These are phyloP conservation scores for Laetiporus sulphureus DNA, from an alignment of 1,284 basidiomycete genomes.

Conservation along the genomic window DNA sequence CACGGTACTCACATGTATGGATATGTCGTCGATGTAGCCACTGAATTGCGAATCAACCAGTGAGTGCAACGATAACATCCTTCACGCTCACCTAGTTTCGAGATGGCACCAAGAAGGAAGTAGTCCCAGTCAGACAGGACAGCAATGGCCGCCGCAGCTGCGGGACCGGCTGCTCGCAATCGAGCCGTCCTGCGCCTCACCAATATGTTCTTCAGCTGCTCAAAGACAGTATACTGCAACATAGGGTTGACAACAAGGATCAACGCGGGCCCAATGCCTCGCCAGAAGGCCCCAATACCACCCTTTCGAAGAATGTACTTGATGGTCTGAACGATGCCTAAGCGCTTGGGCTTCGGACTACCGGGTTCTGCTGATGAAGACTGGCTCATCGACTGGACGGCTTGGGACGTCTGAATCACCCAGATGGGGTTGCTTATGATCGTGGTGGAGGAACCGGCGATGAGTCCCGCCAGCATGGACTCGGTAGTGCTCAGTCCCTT, in stretches of 20 bases:
- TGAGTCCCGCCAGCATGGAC: conserved; percentile 85
- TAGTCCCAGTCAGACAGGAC: conserved; percentile 80
- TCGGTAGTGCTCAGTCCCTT: conserved; percentile 79
- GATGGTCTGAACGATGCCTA: conserved; percentile 66
- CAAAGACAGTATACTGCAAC: conserved; percentile 82
- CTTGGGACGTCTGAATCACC: conserved; percentile 93
- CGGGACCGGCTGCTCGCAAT: conserved; percentile 39
- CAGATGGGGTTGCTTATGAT: conserved; percentile 93
- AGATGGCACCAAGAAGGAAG: conserved; percentile 84
- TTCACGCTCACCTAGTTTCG: conserved; percentile 66
- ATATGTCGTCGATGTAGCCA: conserved; percentile 70
- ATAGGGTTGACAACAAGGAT: conserved; percentile 95
- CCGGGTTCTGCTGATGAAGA: conserved; percentile 21
- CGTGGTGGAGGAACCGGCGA: conserved; percentile 86
- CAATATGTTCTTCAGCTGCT: conserved; percentile 81
- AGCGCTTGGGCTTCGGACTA: conserved; percentile 37
- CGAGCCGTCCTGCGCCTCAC: conserved; percentile 52
- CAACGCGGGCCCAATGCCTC: conserved; percentile 93
- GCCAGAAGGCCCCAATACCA: conserved; percentile 82
- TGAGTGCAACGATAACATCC: conserved; percentile 1
- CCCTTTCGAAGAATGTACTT: conserved; percentile 71
- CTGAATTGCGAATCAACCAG: conserved; percentile 28
- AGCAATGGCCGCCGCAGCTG: conserved; percentile 31
- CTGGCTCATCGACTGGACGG: conserved; percentile 52
- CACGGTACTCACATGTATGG: conserved; percentile 63